A percentile compares a stretch with the other conserved stretches of the same genome.
Evolutionary conservation across 306 rosid species (phyloP).

Genomic region (Lithocarpus polystachyus): DNA sequence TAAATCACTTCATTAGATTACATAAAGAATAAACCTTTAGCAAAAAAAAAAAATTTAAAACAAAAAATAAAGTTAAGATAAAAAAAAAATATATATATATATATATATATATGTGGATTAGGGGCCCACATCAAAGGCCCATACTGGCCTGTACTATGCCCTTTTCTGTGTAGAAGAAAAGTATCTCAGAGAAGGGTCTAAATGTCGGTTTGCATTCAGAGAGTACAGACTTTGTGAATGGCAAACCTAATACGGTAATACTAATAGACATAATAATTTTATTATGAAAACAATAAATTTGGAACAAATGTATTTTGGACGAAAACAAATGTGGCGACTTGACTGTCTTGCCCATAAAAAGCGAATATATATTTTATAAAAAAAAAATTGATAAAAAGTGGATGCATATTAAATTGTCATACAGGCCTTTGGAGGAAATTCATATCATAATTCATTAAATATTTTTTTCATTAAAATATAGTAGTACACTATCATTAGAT

Average conservation of each 20-base stretch:
- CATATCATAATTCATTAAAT: not conserved
- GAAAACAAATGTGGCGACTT: not conserved
- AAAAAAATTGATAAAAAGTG: not conserved
- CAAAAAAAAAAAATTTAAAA: not conserved
- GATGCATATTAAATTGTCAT: no score
- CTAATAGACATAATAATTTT: not conserved
- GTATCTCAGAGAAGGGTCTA: not conserved
- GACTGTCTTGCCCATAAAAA: not conserved
- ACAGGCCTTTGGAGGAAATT: not conserved
- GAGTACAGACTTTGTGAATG: no score
- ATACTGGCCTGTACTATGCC: not conserved
- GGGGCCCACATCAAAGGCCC: not conserved
- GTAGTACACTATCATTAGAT: not conserved
- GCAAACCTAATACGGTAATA: no score
- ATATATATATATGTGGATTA: no score
- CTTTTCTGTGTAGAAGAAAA: not conserved
- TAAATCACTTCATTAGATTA: not conserved
- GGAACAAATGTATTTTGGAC: not conserved
- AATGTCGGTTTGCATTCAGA: not conserved
- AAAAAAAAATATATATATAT: no score
- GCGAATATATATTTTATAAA: no score
- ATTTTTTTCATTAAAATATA: not conserved
- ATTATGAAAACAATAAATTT: not conserved
- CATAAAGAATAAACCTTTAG: not conserved
- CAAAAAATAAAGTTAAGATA: not conserved